Evolutionary conservation across 768 basidiomycete species (phyloP).

Genomic region (Boletus huronensis): DNA sequence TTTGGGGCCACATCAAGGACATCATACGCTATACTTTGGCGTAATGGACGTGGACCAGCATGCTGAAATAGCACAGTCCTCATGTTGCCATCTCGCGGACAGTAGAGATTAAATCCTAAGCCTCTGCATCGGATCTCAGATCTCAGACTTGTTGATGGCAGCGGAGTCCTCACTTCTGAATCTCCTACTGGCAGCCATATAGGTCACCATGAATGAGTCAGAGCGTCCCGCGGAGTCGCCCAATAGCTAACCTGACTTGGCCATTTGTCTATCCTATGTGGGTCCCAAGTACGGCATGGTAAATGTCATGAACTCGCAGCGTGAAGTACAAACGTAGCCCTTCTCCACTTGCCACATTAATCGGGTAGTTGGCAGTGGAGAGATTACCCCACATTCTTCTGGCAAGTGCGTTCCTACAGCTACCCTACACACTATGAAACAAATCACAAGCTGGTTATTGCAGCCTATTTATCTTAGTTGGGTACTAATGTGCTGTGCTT

Average conservation of each 20-base stretch:
- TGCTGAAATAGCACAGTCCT: background rate
- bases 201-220: background rate
- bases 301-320: background rate
- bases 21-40: background rate
- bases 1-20: no score
- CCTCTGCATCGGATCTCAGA: background rate
- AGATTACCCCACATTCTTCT: background rate
- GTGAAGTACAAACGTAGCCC: background rate
- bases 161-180: background rate
- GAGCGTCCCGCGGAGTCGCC: conserved; percentile 7
- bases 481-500: no score
- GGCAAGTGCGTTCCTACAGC: no score
- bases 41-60: background rate
- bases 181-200: background rate
- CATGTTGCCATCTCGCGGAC: background rate
- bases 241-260: background rate
- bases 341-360: background rate
- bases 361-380: background rate
- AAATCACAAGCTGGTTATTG: no score
- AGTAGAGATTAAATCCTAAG: background rate
- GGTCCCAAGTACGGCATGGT: background rate
- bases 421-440: background rate
- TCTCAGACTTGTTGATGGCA: background rate
- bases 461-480: background rate
- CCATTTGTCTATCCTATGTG: background rate